Conservation (phyloP, 2,329 filamentous ascomycete genomes). For the Exserohilum turcica region DNA sequence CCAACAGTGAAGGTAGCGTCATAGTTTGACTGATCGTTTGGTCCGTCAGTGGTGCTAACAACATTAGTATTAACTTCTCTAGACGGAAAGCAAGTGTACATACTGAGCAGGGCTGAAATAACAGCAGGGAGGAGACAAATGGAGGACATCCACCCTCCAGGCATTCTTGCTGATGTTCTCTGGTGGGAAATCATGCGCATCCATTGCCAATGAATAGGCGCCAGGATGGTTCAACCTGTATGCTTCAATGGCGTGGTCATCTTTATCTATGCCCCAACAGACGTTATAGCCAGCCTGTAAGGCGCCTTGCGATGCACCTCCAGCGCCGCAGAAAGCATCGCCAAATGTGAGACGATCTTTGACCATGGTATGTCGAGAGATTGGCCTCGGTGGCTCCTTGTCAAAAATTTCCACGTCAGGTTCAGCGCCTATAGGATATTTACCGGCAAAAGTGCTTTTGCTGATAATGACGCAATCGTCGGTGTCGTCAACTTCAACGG, state of each 20-base stretch:
- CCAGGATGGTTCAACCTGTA: constrained; percentile 20
- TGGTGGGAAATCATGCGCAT: constrained; percentile 24
- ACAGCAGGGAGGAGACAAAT: constrained; percentile 26
- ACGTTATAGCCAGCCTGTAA: constrained; percentile 19
- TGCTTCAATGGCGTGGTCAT: constrained; percentile 18
- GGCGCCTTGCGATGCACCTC: constrained; percentile 30
- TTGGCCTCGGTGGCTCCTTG: background rate
- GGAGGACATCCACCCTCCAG: constrained; percentile 20
- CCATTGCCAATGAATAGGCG: constrained; percentile 8
- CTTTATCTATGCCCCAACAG: constrained; percentile 23
- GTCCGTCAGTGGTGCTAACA: constrained; percentile 17
- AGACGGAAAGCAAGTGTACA: constrained; percentile 1
- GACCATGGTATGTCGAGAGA: background rate
- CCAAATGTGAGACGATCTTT: constrained; percentile 13
- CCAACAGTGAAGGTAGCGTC: constrained; percentile 25
- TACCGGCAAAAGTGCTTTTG: background rate
- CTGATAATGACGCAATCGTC: background rate
- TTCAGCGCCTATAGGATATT: background rate
- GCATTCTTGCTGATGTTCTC: background rate
- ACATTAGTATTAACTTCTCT: constrained; percentile 1
- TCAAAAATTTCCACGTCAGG: background rate
- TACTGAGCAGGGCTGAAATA: constrained; percentile 26
- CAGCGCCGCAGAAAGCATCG: constrained; percentile 30
- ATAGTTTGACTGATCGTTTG: constrained; percentile 29
- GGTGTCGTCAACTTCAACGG: background rate